Base-by-base conservation (phyloP, 495 filamentous ascomycete genomes). In the Lasiosphaeris hirsuta region DNA sequence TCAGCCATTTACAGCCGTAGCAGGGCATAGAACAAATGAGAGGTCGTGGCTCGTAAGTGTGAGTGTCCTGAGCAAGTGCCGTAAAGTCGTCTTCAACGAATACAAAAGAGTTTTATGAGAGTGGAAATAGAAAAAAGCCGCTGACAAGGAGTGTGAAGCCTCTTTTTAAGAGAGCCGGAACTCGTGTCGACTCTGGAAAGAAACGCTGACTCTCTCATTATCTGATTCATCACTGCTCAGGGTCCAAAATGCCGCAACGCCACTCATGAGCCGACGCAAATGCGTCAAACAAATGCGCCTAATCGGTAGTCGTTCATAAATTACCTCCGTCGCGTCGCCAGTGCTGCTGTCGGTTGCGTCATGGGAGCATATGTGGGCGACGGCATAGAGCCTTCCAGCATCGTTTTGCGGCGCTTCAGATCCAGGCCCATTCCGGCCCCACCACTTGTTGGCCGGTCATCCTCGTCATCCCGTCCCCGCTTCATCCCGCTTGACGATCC, bases 401-500 rank as follows among this genome's bases (percentile, higher is more conserved):
- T 77, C 1, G 88, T 92, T 78, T 92, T 94, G 37, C 89, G 88
- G 18, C 94, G 86, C 74, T 98, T 98, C 61, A 86, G 64, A 14
- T 88, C 84, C 39, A 86, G 79, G 10, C 86, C 84, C n/a, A 63
- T 68, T 48, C 69, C 67, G 10, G 62, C 59, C 48, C 77, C 76
- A 37, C 82, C 78, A 70, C 85, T 91, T 46, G 84, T 78, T 15
- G 90, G 86, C 15, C 90, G 76, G 39, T 89, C 84, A 39, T 88
- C 86, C 40, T 90, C 87, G 17, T 86, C 84, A 49, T 95, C 90
- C 17, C 94, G 87, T 54, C 88, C 83, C 56, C 94, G 86, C 81
- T 96, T 97, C 65, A 80, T 84, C 3, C 86, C 84, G 6, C 78
- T 65, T 8, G 85, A 58, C 8, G 80, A 81, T 17, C 88, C 89